Conservation (phyloP, 2,329 filamentous ascomycete species). For the Torrubiellomyces zombiae region DNA sequence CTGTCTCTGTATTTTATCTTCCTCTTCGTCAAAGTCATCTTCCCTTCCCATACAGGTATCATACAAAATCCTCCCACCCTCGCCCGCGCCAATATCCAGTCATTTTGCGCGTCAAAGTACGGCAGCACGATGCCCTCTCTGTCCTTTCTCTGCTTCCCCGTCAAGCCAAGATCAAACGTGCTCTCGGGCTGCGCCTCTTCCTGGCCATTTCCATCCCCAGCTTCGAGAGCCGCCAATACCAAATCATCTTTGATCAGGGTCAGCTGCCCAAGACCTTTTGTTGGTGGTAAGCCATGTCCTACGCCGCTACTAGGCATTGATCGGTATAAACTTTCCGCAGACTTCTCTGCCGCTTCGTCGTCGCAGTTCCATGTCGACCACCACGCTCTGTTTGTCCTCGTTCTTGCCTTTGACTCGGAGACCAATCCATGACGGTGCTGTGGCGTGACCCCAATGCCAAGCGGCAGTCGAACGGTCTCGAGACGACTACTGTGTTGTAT, state of each 20-base stretch:
- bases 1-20: constrained; percentile 83
- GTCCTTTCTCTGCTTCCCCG: constrained; percentile 75
- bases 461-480: too few relatives aligned
- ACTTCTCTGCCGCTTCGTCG: constrained; percentile 67
- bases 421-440: too few relatives aligned
- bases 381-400: constrained; percentile 36
- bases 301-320: constrained; percentile 20
- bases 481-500: too few relatives aligned
- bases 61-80: constrained; percentile 84
- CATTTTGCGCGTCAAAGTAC: constrained; percentile 93
- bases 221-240: constrained; percentile 36
- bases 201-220: constrained; percentile 15
- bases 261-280: constrained; percentile 20
- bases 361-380: constrained; percentile 73
- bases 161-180: constrained; percentile 74
- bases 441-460: too few relatives aligned
- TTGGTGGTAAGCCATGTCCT: too few relatives aligned
- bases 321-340: constrained; percentile 41
- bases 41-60: constrained; percentile 94
- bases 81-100: constrained; percentile 55
- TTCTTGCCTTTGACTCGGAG: constrained; percentile 29
- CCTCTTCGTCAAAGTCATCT: constrained; percentile 91
- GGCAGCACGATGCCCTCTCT: constrained; percentile 80
- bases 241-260: constrained; percentile 64
- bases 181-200: constrained; percentile 44